A percentile compares a stretch with the other conserved stretches of the same genome.
phyloP scores from a whole-genome alignment of 139 green algal species.

The Zygnema cylindricum region DNA sequence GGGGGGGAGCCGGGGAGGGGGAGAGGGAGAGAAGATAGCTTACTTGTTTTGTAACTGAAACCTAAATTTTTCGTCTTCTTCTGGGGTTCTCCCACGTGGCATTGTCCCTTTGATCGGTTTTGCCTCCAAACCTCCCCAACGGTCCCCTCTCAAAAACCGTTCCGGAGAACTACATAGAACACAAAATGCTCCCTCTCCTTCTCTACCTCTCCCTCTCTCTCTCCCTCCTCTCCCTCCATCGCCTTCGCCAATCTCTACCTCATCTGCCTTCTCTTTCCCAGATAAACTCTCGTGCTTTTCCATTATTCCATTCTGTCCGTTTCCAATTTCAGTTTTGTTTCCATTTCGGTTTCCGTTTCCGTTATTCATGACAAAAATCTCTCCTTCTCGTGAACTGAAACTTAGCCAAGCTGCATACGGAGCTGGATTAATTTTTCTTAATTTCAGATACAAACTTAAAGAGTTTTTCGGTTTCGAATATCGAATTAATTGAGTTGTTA shows the following conservation, averaged over 20 bases:
- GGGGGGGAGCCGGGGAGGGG: too few relatives aligned
- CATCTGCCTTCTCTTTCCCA: background rate
- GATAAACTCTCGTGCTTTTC: too few relatives aligned
- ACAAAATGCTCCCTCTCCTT: too few relatives aligned
- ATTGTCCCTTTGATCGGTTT: constrained; percentile 91
- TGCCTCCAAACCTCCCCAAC: constrained; percentile 84
- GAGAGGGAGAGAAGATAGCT: background rate
- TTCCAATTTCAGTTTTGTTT: too few relatives aligned
- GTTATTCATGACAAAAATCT: too few relatives aligned
- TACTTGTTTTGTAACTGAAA: constrained; percentile 60
- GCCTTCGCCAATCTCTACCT: constrained; percentile 15
- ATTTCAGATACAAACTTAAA: constrained; percentile 75
- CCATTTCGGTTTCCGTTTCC: too few relatives aligned
- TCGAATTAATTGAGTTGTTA: constrained; percentile 73
- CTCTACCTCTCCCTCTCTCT: too few relatives aligned
- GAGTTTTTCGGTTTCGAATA: constrained; percentile 53
- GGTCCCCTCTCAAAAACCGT: constrained; percentile 82
- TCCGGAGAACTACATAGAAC: constrained; percentile 93
- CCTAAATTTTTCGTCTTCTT: constrained; percentile 71
- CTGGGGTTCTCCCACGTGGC: constrained; percentile 38
- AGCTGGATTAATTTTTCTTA: constrained; percentile 89
- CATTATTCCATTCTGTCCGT: too few relatives aligned
- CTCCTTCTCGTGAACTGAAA: constrained; percentile 60
- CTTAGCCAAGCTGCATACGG: constrained; percentile 90
- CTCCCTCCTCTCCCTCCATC: background rate